Conservation (phyloP, 805 yeast genomes). For the Sugiyamaella floridensis region DNA sequence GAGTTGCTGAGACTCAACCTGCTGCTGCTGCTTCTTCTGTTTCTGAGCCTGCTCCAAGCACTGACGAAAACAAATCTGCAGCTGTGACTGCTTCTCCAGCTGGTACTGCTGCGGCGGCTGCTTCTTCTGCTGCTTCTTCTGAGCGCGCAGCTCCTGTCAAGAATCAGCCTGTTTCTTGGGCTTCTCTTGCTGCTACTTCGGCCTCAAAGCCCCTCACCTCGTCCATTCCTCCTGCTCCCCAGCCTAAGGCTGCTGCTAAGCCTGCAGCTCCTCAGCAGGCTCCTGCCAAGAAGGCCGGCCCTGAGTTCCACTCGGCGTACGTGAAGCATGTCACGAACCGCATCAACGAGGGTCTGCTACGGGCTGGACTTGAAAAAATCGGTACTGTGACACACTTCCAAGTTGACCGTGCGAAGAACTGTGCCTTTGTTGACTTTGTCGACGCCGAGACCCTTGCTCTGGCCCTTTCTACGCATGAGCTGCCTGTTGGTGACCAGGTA, state of each 20-base stretch:
- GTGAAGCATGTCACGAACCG: conserved; percentile 28
- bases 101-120: not conserved
- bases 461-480: conserved; percentile 27
- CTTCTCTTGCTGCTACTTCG: conserved; percentile 12
- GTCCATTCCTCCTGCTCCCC: conserved; percentile 10
- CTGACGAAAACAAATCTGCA: too few species aligned
- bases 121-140: conserved; percentile 6
- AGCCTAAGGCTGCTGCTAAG: conserved; percentile 11
- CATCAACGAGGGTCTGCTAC: conserved; percentile 24
- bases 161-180: conserved; percentile 14
- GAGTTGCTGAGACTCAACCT: not conserved
- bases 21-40: not conserved
- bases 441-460: conserved; percentile 26
- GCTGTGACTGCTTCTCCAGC: not conserved
- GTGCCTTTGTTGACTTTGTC: conserved; percentile 34
- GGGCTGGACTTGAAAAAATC: conserved; percentile 25
- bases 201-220: conserved; percentile 6
- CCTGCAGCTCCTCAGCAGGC: conserved; percentile 10
- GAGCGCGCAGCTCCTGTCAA: conserved; percentile 3
- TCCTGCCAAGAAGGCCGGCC: conserved; percentile 5
- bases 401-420: conserved; percentile 25
- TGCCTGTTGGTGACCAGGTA: conserved; percentile 26
- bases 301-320: conserved; percentile 31
- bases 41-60: not conserved
- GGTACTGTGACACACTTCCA: conserved; percentile 32